Conservation (phyloP, 2,329 filamentous ascomycete genomes). For the Pezicula carpinea region DNA sequence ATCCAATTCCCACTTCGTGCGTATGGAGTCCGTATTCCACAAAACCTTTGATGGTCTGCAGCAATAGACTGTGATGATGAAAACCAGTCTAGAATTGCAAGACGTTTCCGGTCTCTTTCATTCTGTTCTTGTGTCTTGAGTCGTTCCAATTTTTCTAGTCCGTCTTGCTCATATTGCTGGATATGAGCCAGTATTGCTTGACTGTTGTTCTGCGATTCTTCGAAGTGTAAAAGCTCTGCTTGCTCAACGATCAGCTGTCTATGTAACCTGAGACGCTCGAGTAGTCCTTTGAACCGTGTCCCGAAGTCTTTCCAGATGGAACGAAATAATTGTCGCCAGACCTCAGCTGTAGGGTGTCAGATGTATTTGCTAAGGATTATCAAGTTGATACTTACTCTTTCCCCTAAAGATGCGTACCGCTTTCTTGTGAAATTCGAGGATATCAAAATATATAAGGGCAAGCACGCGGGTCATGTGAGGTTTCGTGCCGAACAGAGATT, state of each 20-base stretch:
- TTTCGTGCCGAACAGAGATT: constrained; percentile 25
- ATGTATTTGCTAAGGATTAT: constrained; percentile 1
- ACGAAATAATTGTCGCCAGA: constrained; percentile 28
- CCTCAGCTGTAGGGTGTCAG: constrained; percentile 14
- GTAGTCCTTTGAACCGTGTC: constrained; percentile 23
- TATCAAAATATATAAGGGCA: constrained; percentile 32
- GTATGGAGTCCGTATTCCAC: constrained; percentile 10
- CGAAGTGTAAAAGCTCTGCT: constrained; percentile 19
- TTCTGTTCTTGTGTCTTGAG: constrained; percentile 12
- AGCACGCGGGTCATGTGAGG: constrained; percentile 28
- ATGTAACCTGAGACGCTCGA: constrained; percentile 24
- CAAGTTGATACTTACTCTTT: constrained; percentile 12
- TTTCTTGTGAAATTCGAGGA: constrained; percentile 33
- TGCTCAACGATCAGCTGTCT: constrained; percentile 25
- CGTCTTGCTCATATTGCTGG: constrained; percentile 4
- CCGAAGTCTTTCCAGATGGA: constrained; percentile 30
- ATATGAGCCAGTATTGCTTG: constrained; percentile 21
- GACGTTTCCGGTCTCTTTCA: constrained; percentile 13
- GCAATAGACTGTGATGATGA: constrained; percentile 7
- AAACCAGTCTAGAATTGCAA: constrained; percentile 17
- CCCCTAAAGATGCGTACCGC: constrained; percentile 28
- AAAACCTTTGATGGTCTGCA: constrained; percentile 17
- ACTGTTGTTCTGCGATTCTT: constrained; percentile 3
- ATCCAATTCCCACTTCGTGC: constrained; percentile 28
- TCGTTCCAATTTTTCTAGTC: constrained; percentile 18